A percentile compares a stretch with the other conserved stretches of the same genome.
Conservation (phyloP, 2,329 filamentous ascomycete genomes). For the Arthrinium phaeospermum region DNA sequence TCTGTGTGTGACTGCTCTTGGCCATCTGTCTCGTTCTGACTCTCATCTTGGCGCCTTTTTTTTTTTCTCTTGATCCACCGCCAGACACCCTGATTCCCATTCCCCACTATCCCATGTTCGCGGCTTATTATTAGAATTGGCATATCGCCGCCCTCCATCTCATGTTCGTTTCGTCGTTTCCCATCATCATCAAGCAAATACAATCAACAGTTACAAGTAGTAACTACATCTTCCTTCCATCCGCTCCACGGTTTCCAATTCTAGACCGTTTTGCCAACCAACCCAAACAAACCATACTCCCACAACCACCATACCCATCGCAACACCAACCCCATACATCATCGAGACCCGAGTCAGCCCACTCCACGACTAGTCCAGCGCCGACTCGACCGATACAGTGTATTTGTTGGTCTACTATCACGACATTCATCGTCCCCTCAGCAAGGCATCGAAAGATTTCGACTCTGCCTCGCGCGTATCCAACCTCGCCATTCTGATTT, state of each 20-base stretch:
- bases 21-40: neutral
- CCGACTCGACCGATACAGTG: slow-evolving; percentile 3
- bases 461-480: neutral
- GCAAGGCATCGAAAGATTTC: neutral
- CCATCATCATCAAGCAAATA: slow-evolving; percentile 11
- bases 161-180: slow-evolving; percentile 15
- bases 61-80: neutral
- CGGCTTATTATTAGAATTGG: slow-evolving; percentile 15
- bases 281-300: neutral
- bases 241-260: neutral
- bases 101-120: neutral
- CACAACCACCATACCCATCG: neutral
- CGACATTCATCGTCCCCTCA: neutral
- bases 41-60: slow-evolving; percentile 2
- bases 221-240: slow-evolving; percentile 1
- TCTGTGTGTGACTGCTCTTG: slow-evolving; percentile 13
- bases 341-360: slow-evolving; percentile 5
- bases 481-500: slow-evolving; percentile 10
- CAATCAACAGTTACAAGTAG: slow-evolving; percentile 8
- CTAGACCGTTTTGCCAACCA: slow-evolving; percentile 1
- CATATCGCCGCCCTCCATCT: slow-evolving; percentile 17
- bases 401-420: slow-evolving; percentile 2
- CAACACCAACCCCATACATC: slow-evolving; percentile 1
- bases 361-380: neutral
- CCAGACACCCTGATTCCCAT: neutral